phyloP scores from a whole-genome alignment of 768 basidiomycete genomes.

The Suillus americanus region DNA sequence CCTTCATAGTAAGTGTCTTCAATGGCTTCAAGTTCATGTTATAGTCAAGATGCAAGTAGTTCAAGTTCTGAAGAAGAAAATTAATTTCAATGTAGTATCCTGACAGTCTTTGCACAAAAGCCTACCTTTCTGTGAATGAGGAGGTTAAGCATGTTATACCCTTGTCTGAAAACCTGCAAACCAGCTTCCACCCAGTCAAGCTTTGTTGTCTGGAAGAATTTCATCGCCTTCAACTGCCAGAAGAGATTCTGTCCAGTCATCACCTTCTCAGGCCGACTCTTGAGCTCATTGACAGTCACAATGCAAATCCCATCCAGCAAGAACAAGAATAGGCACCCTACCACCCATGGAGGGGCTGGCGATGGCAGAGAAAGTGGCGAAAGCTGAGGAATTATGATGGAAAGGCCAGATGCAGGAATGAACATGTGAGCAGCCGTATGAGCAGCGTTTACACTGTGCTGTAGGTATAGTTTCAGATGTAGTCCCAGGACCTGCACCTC shows the following conservation, averaged over 20 bases:
- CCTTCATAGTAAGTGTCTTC: conserved; percentile 98
- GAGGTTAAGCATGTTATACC: conserved; percentile 99
- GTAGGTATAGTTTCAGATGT: too few species aligned
- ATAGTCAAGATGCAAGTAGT: conserved; percentile 94
- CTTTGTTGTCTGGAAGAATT: conserved; percentile 98
- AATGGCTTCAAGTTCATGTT: conserved; percentile 99
- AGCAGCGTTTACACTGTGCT: too few species aligned
- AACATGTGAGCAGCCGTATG: too few species aligned
- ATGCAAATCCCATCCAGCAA: too few species aligned
- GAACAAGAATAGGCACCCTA: too few species aligned
- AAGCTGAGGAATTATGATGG: too few species aligned
- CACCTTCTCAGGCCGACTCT: conserved; percentile 86
- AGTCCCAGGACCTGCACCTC: conserved; percentile 27
- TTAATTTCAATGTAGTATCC: conserved; percentile 1
- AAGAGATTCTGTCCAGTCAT: conserved; percentile 99
- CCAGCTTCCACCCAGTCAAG: conserved; percentile 99
- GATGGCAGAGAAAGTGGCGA: too few species aligned
- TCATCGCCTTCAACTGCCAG: conserved; percentile 94
- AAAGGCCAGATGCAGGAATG: too few species aligned
- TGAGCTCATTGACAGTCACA: conserved; percentile 72
- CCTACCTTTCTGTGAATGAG: conserved; percentile 95
- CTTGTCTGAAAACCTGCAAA: conserved; percentile 96
- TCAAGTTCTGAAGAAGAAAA: conserved; percentile 61
- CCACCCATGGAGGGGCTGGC: too few species aligned
- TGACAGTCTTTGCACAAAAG: not conserved